Conservation (phyloP, 176 grass and related monocot genomes). For the Poa annua region DNA sequence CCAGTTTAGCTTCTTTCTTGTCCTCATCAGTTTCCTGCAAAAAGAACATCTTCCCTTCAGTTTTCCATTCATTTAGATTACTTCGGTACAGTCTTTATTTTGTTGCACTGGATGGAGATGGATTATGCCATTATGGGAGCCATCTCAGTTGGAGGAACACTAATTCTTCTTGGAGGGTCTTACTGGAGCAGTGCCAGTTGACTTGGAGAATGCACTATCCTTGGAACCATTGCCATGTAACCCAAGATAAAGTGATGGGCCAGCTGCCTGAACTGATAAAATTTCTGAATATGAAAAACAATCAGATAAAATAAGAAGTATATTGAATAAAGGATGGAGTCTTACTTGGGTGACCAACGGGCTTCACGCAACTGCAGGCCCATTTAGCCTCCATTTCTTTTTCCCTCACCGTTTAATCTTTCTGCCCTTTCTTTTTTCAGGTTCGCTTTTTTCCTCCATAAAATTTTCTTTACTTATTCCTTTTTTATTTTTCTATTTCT, state of each 20-base stretch:
- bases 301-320: constrained; percentile 51
- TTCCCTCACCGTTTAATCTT: too few relatives aligned
- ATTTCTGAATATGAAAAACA: constrained; percentile 43
- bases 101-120: constrained; percentile 79
- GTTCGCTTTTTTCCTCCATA: too few relatives aligned
- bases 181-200: constrained; percentile 76
- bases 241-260: neutral
- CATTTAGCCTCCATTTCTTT: too few relatives aligned
- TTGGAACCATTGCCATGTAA: constrained; percentile 15
- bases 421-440: too few relatives aligned
- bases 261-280: constrained; percentile 50
- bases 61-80: constrained; percentile 61
- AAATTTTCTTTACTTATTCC: too few relatives aligned
- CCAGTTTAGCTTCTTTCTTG: too few relatives aligned
- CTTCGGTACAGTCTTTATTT: constrained; percentile 78
- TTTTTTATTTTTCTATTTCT: too few relatives aligned
- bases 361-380: too few relatives aligned
- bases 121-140: constrained; percentile 63
- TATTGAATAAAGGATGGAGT: constrained; percentile 42
- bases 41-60: too few relatives aligned
- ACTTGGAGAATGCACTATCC: constrained; percentile 81
- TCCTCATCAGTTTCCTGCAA: too few relatives aligned
- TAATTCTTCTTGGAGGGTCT: constrained; percentile 84
- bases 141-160: constrained; percentile 81
- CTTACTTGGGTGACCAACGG: too few relatives aligned